Evolutionary conservation across 441 rosid species (phyloP), one percentile per base, ranked within the genome.

Genomic region (Biscutella laevigata): DNA sequence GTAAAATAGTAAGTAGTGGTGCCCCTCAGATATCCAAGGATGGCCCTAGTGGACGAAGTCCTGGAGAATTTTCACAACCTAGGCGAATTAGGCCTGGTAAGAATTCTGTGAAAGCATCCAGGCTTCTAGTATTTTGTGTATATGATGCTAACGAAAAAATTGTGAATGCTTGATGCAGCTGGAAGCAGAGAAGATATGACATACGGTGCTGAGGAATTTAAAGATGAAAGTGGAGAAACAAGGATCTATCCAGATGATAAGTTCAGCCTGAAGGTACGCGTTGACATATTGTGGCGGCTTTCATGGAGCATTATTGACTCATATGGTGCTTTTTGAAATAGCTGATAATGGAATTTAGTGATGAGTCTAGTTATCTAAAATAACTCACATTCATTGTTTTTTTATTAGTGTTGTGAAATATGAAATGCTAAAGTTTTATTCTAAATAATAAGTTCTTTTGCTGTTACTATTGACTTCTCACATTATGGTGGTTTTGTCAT

Each of bases 1-100:
- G 99, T 34, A 94, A 82, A 19, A 69, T 83, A 27, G 76, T 86
- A 38, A 82, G 94, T 54, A 89, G 96, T 30, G 89, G 95, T 43
- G 94, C 95, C 32, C 84, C 94, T 28, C 99, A 79, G 73, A 63
- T 69, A 20, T 62, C 88, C 13, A 94, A 89, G 75, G 96, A 89
- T 67, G 94, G 83, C 52, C 62, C 82, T 37, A 35, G 38, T 22
- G 95, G 86, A 12, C 61, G 82, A 63, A 83, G 70, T 71, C 34
- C 77, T 0, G 34, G 22, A 2, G 95, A 86, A 57, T 62, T 51
- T 64, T 51, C 78, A 8, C 85, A 74, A 52, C 68, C 90, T 61
- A 81, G 88, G 66, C 80, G 76, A 61, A 61, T 55, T 57, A 89
- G 75, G 68, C 83, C 67, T 69, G 95, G 97, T 94, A 86, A 22